Percentiles rank a stretch among this genome's conserved stretches.
phyloP scores from a whole-genome alignment of 805 yeast genomes.

The Spathaspora passalidarum region DNA sequence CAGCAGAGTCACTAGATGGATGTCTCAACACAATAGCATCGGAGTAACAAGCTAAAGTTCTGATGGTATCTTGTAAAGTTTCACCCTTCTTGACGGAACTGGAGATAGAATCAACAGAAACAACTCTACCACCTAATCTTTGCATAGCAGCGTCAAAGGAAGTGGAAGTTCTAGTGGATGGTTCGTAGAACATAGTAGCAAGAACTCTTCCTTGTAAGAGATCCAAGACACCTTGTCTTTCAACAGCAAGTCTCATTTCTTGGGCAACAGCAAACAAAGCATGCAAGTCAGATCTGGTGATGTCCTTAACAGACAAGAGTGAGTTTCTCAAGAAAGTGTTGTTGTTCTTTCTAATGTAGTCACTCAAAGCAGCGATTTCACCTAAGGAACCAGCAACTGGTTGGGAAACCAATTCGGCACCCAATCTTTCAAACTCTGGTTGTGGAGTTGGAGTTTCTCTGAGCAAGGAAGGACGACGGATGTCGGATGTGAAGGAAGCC shows the following conservation, averaged over 20 bases:
- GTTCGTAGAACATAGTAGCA: conserved; percentile 96
- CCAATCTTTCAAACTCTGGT: conserved; percentile 46
- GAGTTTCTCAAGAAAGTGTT: conserved; percentile 90
- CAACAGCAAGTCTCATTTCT: conserved; percentile 95
- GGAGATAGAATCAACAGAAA: conserved; percentile 76
- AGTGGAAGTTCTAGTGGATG: conserved; percentile 94
- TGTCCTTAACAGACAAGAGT: conserved; percentile 83
- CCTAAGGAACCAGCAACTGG: conserved; percentile 70
- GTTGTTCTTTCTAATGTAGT: conserved; percentile 73
- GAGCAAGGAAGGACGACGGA: conserved; percentile 35
- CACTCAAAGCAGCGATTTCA: conserved; percentile 76
- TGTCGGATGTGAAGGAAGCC: conserved; percentile 28
- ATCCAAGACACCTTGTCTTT: conserved; percentile 92
- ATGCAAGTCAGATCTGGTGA: conserved; percentile 86
- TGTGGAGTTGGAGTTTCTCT: conserved; percentile 31
- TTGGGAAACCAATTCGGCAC: conserved; percentile 69
- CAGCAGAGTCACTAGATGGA: conserved; percentile 88
- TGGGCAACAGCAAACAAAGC: conserved; percentile 94
- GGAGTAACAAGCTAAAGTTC: conserved; percentile 91
- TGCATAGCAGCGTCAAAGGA: conserved; percentile 99
- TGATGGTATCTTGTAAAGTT: conserved; percentile 92
- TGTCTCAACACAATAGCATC: conserved; percentile 98
- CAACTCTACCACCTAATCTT: conserved; percentile 97
- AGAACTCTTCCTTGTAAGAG: conserved; percentile 84
- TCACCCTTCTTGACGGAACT: conserved; percentile 99